These are phyloP conservation scores for Arthrobotrys musiformis DNA, from an alignment of 2,329 filamentous ascomycete genomes.

Conservation along the genomic window DNA sequence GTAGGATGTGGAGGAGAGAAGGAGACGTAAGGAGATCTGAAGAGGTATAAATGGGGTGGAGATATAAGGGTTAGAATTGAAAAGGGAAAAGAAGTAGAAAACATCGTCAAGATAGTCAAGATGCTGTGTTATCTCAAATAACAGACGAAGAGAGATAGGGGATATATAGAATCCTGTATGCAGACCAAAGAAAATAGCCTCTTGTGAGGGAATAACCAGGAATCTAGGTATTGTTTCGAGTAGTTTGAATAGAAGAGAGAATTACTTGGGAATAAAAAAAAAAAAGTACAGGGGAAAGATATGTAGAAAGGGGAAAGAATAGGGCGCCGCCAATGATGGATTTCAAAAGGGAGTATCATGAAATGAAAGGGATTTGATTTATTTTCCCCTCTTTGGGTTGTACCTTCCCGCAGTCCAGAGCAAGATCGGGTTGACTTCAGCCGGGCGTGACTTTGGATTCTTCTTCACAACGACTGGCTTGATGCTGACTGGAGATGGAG, in stretches of 20 bases:
- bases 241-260: slow-evolving; percentile 17
- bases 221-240: slow-evolving; percentile 38
- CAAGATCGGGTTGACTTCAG: slow-evolving; percentile 56
- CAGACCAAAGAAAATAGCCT: slow-evolving; percentile 26
- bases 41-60: slow-evolving; percentile 3
- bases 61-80: not conserved
- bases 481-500: slow-evolving; percentile 45
- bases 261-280: slow-evolving; percentile 6
- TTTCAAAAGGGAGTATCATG: not conserved
- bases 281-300: not conserved
- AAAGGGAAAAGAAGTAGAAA: not conserved
- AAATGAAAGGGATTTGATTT: not conserved
- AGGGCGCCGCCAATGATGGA: slow-evolving; percentile 36
- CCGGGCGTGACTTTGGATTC: slow-evolving; percentile 54
- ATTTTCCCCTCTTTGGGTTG: slow-evolving; percentile 50
- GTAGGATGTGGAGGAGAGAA: not conserved
- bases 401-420: slow-evolving; percentile 60
- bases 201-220: slow-evolving; percentile 37
- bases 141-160: slow-evolving; percentile 21
- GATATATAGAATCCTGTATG: slow-evolving; percentile 2
- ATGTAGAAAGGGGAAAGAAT: slow-evolving; percentile 8
- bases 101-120: slow-evolving; percentile 28
- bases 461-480: slow-evolving; percentile 49
- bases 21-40: not conserved
- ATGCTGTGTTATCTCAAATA: slow-evolving; percentile 49